Conservation (phyloP, 306 rosid genomes). For the Malus fusca region DNA sequence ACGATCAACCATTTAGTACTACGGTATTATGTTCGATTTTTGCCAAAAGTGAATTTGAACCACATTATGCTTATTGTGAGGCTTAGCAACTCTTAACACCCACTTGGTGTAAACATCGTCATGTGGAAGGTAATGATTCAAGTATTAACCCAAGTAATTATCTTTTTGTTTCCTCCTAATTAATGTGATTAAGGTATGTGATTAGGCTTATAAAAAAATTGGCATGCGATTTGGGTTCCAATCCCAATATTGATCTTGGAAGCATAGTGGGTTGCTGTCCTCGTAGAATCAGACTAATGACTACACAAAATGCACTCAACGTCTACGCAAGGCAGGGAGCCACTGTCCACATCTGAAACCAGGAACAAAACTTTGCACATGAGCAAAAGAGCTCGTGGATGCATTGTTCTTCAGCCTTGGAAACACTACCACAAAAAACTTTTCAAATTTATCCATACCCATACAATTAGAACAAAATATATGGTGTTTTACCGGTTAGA, state of each 20-base stretch:
- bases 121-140: too few species aligned
- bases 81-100: too few species aligned
- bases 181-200: neutral
- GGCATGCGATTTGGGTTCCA: neutral
- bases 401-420: neutral
- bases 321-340: neutral
- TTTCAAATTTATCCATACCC: neutral
- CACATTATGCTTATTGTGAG: rapidly evolving
- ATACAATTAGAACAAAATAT: too few species aligned
- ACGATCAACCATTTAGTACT: too few species aligned
- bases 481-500: too few species aligned
- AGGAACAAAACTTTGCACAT: neutral
- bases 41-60: too few species aligned
- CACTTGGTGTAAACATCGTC: too few species aligned
- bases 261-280: neutral
- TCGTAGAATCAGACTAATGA: neutral
- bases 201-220: too few species aligned
- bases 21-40: too few species aligned
- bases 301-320: neutral
- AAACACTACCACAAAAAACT: neutral
- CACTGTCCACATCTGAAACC: neutral
- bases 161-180: neutral
- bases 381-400: neutral
- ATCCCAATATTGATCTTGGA: neutral
- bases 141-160: neutral